Evolutionary conservation across 306 rosid genomes (phyloP).

Genomic region (Arachis hypogaea): DNA sequence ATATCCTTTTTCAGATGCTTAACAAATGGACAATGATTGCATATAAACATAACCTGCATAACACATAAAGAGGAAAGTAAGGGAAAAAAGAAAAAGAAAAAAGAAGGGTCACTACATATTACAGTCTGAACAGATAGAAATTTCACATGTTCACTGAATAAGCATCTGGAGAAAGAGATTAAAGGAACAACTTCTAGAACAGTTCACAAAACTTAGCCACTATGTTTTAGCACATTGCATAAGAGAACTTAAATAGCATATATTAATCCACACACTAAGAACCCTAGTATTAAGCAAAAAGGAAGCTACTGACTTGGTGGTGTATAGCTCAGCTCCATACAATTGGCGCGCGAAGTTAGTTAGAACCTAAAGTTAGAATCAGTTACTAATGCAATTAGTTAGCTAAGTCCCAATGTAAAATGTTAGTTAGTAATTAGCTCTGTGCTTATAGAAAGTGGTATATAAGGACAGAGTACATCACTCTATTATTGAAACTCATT

Average conservation of each 20-base stretch:
- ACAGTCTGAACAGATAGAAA: background rate
- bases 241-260: background rate
- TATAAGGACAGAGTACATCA: no score
- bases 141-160: constrained; percentile 2
- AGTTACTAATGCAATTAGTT: no score
- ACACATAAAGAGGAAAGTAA: constrained; percentile 21
- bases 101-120: background rate
- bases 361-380: no score
- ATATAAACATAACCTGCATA: constrained; percentile 94
- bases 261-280: no score
- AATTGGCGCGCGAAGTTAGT: no score
- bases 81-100: constrained; percentile 8
- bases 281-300: no score
- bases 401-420: no score
- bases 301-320: no score
- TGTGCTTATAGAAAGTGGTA: no score
- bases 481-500: no score
- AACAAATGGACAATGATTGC: constrained; percentile 98
- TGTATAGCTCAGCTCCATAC: no score
- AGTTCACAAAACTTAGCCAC: constrained; percentile 24
- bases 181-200: constrained; percentile 14
- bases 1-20: constrained; percentile 77
- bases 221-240: constrained; percentile 1
- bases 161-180: constrained; percentile 10
- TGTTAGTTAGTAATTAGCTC: no score